phyloP scores from a whole-genome alignment of 352 stramenopile genomes.

The Peronosclerospora sorghi region DNA sequence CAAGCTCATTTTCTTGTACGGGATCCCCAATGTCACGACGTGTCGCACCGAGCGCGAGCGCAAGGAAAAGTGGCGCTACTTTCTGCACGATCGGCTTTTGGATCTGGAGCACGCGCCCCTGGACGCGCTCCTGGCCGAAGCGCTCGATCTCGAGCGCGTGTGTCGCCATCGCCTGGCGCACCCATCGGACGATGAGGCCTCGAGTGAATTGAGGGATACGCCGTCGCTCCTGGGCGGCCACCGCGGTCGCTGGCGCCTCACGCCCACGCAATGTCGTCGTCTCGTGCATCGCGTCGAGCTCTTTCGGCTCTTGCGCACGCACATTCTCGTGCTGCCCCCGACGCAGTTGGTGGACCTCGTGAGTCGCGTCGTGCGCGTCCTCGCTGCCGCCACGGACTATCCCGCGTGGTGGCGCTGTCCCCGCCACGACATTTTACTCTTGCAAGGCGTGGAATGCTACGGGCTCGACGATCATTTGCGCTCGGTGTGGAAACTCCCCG shows the following conservation, averaged over 20 bases:
- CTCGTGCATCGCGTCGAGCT: conserved; percentile 72
- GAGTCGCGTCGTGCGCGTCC: conserved; percentile 32
- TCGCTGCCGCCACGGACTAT: conserved; percentile 22
- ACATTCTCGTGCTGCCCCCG: conserved; percentile 58
- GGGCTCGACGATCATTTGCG: conserved; percentile 60
- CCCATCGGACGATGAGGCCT: not conserved
- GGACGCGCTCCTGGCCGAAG: conserved; percentile 39
- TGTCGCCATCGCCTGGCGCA: conserved; percentile 27
- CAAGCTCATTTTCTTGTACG: conserved; percentile 63
- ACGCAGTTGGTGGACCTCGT: conserved; percentile 52
- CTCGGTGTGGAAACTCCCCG: conserved; percentile 55
- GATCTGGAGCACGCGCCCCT: conserved; percentile 28
- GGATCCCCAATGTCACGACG: conserved; percentile 58
- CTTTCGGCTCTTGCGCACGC: conserved; percentile 57
- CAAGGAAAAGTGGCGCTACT: conserved; percentile 75
- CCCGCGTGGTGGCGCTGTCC: conserved; percentile 70
- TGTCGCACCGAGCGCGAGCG: conserved; percentile 38
- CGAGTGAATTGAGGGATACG: conserved; percentile 10
- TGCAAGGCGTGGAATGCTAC: conserved; percentile 77
- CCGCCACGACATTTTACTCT: conserved; percentile 63
- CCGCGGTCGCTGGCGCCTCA: conserved; percentile 53
- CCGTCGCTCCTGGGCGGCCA: conserved; percentile 55
- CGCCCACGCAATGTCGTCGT: conserved; percentile 37
- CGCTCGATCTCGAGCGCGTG: conserved; percentile 45
- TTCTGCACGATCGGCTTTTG: conserved; percentile 45